Percentiles rank a stretch among this genome's conserved stretches.
Evolutionary conservation across 2,329 filamentous ascomycete species (phyloP).

Genomic region (Botrytis medusae): DNA sequence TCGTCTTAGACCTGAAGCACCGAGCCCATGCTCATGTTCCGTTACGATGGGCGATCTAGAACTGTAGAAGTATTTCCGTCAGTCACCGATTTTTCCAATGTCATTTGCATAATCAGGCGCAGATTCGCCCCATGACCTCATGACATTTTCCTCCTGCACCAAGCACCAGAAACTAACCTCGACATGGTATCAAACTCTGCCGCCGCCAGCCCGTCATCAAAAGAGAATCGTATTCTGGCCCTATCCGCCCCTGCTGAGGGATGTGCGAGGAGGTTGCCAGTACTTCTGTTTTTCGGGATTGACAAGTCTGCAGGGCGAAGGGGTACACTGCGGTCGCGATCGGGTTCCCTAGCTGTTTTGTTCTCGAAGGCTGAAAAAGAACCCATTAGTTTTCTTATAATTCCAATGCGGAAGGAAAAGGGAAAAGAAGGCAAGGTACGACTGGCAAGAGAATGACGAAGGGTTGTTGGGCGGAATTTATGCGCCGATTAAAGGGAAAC

Average conservation of each 20-base stretch:
- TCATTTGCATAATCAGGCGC: not conserved
- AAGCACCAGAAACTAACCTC: slow-evolving; percentile 57
- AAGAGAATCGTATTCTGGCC: slow-evolving; percentile 64
- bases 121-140: slow-evolving; percentile 1
- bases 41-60: slow-evolving; percentile 75
- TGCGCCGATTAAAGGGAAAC: slow-evolving; percentile 24
- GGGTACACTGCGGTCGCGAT: slow-evolving; percentile 28
- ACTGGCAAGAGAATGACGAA: slow-evolving; percentile 1
- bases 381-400: slow-evolving; percentile 24
- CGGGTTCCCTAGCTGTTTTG: slow-evolving; percentile 26
- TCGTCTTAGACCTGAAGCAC: slow-evolving; percentile 82
- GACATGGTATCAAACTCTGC: slow-evolving; percentile 69
- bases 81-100: slow-evolving; percentile 23
- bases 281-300: slow-evolving; percentile 65
- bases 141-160: not conserved
- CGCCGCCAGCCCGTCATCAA: slow-evolving; percentile 62
- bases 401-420: slow-evolving; percentile 7
- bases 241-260: slow-evolving; percentile 51
- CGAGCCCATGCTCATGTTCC: slow-evolving; percentile 85
- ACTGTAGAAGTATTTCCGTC: slow-evolving; percentile 30
- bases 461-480: slow-evolving; percentile 6
- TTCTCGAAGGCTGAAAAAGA: slow-evolving; percentile 32
- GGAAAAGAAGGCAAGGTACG: not conserved
- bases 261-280: slow-evolving; percentile 55
- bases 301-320: slow-evolving; percentile 30